Evolutionary conservation across 352 stramenopile genomes (phyloP), one percentile per base, ranked within the genome.

Genomic region (Globisporangium radiosum): DNA sequence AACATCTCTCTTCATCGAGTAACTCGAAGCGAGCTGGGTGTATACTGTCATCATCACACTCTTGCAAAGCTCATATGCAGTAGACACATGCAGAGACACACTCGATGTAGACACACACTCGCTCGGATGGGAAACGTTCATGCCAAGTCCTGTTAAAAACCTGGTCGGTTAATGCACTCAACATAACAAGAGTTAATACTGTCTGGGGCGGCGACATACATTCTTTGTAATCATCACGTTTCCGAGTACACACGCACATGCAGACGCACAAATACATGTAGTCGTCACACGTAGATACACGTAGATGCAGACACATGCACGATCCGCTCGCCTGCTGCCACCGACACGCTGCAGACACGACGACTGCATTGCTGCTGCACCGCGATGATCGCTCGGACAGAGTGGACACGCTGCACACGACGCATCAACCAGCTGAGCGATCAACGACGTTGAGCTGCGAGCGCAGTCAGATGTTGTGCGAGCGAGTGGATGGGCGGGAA

Each of bases 1-100:
- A 91, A 72, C 78, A 82, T 52, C 86, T 91, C 73, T 93, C 84
- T 93, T 93, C 84, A 93, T 89, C 81, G 73, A 72, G 69, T 72
- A 78, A 81, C 78, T 93, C 84, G 84, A 91, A 93, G 81, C 81
- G 84, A 93, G 84, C 84, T 93, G 84, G 78, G 84, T 90, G 68
- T 84, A 76, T 83, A 66, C 75, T 88, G 84, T 93, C 84, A 91
- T 93, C 84, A 90, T 93, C 68, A 91, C 81, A 93, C 84, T 33
- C 51, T 14, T 14, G 7, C 36, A 63, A 14, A 72, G 6, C 57
- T 71, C 47, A 63, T 52, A 79, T 11, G 53, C n/a, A 47, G 15
- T 44, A 43, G 33, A 52, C 13, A 62, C 19, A 64, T 8, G 50
- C 15, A 66, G 11, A 33, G 1, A 33, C 25, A 70, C 37, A 51